These are phyloP conservation scores for Neohortaea acidophila DNA, from an alignment of 495 filamentous ascomycete species.

Conservation along the genomic window DNA sequence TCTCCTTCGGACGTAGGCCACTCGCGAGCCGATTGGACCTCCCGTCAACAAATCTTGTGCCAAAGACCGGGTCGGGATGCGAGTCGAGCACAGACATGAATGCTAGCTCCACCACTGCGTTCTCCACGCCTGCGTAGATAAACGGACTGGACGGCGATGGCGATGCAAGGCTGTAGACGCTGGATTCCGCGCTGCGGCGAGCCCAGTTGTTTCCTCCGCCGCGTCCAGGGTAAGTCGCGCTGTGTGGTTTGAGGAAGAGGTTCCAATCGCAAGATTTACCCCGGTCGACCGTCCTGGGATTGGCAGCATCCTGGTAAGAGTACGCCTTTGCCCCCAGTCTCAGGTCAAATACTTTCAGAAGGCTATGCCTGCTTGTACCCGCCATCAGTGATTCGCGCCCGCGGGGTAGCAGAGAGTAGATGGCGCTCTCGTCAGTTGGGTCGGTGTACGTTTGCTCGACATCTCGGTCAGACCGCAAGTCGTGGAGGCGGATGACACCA, in stretches of 20 bases:
- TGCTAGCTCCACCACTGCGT: constrained; percentile 37
- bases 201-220: constrained; percentile 9
- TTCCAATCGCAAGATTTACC: constrained; percentile 14
- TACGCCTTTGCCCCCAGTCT: constrained; percentile 36
- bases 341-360: constrained; percentile 52
- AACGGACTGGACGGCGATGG: constrained; percentile 40
- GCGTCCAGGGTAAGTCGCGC: constrained; percentile 1
- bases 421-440: constrained; percentile 37
- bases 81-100: constrained; percentile 33
- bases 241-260: constrained; percentile 14
- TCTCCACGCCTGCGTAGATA: constrained; percentile 43
- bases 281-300: background rate
- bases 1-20: constrained; percentile 7
- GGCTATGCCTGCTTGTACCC: constrained; percentile 39
- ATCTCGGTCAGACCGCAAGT: constrained; percentile 40
- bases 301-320: constrained; percentile 16
- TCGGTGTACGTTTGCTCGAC: constrained; percentile 39
- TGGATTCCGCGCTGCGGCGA: constrained; percentile 25
- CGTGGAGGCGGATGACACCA: constrained; percentile 48
- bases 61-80: constrained; percentile 21
- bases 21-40: background rate
- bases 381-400: constrained; percentile 42
- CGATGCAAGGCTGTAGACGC: constrained; percentile 44
- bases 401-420: constrained; percentile 45
- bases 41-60: background rate